A percentile compares a stretch with the other conserved stretches of the same genome.
Conservation (phyloP, 495 filamentous ascomycete species). For the Xylaria cubensis region DNA sequence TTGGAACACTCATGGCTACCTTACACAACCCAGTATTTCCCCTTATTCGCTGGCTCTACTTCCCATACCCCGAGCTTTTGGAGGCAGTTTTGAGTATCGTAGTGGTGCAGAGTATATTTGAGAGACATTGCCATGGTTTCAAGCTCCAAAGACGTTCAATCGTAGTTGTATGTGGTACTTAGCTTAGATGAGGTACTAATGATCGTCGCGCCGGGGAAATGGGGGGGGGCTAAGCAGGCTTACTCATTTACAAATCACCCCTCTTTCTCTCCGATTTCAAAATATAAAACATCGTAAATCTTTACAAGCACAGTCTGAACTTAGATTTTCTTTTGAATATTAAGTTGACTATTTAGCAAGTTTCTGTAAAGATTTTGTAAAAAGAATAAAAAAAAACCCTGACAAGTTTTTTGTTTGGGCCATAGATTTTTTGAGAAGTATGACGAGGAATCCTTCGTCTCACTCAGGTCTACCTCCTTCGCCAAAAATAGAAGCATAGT, state of each 20-base stretch:
- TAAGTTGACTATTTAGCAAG: no score
- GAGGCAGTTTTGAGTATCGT: conserved; percentile 36
- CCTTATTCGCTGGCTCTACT: conserved; percentile 30
- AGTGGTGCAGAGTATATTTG: conserved; percentile 35
- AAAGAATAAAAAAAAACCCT: no score
- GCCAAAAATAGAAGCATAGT: no score
- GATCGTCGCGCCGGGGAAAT: not conserved
- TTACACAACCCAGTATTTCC: conserved; percentile 43
- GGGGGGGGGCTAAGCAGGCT: not conserved
- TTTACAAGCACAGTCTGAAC: no score
- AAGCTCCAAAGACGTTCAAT: not conserved
- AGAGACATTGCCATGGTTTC: conserved; percentile 36
- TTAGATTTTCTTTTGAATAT: no score
- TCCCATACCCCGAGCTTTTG: conserved; percentile 43
- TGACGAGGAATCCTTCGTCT: no score
- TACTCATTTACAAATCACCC: not conserved
- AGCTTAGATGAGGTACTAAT: not conserved
- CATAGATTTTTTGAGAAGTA: no score
- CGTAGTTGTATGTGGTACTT: not conserved
- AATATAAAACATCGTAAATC: not conserved
- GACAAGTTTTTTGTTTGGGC: no score
- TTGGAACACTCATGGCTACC: not conserved
- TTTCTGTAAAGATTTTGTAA: no score
- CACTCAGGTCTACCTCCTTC: no score
- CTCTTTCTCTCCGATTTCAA: not conserved